Evolutionary conservation across 2,329 filamentous ascomycete species (phyloP), one percentile per base, ranked within the genome.

Genomic region (Ascochyta pisi): DNA sequence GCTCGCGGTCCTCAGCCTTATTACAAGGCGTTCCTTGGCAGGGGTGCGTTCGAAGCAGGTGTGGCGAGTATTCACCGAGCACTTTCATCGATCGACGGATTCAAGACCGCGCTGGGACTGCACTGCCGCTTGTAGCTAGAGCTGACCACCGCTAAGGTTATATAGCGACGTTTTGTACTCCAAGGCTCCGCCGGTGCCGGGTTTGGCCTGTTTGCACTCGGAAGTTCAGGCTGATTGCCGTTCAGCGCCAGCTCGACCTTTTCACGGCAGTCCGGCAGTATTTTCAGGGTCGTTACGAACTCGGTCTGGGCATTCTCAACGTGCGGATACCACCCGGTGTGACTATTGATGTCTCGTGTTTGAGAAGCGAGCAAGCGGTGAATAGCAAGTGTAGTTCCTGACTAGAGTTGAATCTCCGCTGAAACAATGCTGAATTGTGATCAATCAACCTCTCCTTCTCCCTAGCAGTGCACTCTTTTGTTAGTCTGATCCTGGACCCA

Each of bases 31-130:
- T 26, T 3, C 44, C 39, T 37, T 24, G 24, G 24, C 44, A 16
- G 38, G 40, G 39, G 35, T 26, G 29, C 8, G 31, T 6, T 40
- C 31, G 45, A 6, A 68, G 66, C 38, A 68, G 46, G 61, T 68
- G 39, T 63, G 58, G 62, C 66, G 62, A 69, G 58, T 53, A 43
- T 39, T 24, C 45, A 45, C 48, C 49, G 41, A 47, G 39, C 50
- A 27, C 27, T 12, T 50, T 43, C 45, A 47, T 31, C 50, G 48
- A 53, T 43, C 60, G 52, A 41, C 27, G 50, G 23, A 42, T 44
- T 42, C 47, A 53, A 42, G 23, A 19, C 51, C 39, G 27, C 41
- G 49, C 50, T 52, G 57, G 58, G 60, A 65, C 33, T 41, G 47
- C 57, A 50, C 16, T 57, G 38, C 62, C 51, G 27, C 42, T 59